A percentile compares a stretch with the other conserved stretches of the same genome.
Conservation (phyloP, 148 eudicot species). For the Spergularia bocconei region DNA sequence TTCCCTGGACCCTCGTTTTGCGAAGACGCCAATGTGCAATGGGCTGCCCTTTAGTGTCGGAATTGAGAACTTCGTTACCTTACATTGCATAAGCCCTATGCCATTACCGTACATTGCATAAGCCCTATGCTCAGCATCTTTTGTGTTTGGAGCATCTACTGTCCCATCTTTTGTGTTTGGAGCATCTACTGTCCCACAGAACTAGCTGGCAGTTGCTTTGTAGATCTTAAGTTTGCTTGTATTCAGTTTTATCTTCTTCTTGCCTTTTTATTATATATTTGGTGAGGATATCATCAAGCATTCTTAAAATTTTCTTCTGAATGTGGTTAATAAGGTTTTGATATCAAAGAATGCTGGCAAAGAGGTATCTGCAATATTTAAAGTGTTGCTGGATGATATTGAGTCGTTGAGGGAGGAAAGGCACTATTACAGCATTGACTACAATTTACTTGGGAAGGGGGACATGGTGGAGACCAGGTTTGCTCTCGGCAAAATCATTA, state of each 20-base stretch:
- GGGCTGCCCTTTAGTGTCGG: no score
- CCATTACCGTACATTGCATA: background rate
- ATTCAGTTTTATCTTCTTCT: background rate
- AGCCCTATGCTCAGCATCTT: background rate
- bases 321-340: conserved; percentile 44
- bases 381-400: conserved; percentile 27
- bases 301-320: conserved; percentile 6
- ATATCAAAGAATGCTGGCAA: conserved; percentile 35
- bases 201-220: background rate
- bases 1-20: no score
- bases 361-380: conserved; percentile 35
- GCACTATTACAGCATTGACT: conserved; percentile 32
- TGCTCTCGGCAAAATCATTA: conserved; percentile 60
- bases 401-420: conserved; percentile 26
- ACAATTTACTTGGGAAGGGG: conserved; percentile 53
- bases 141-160: background rate
- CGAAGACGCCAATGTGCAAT: no score
- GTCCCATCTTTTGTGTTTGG: no score
- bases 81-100: no score
- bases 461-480: conserved; percentile 45
- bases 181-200: background rate
- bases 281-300: background rate
- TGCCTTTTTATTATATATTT: no score
- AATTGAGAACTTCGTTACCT: background rate
- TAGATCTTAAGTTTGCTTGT: background rate